Evolutionary conservation across 2,329 filamentous ascomycete genomes (phyloP), one percentile per base, ranked within the genome.

Genomic region (Trichoderma breve): DNA sequence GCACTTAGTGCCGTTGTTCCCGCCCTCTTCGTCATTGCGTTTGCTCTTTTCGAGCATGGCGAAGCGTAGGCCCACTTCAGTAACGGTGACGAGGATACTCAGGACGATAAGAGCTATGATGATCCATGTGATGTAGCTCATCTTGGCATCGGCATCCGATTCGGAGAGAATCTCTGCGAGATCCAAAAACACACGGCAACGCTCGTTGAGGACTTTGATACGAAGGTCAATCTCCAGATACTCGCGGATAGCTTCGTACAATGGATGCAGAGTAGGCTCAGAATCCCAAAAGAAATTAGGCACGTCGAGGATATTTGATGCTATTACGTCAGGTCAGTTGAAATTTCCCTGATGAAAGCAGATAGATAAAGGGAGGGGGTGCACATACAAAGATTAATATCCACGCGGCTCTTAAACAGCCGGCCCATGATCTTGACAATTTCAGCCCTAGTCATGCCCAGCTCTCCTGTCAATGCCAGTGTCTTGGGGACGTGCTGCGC

Each of bases 201-300:
- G 92, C 83, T 98, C 96, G 82, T 99, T 99, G 75, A 99, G 91
- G 28, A 98, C 95, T 81, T 97, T 94, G 80, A 97, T 97, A 70
- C 96, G 93, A 8, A 92, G 94, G 78, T 97, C 95, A 81, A 99
- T 98, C 79, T 99, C 96, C 73, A 99, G 91, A 79, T 99, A 99
- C 81, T 98, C 96, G 77, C 96, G 93, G 65, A 98, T 94, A 73
- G 95, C 96, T 72, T 90, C 91, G 84, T 99, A 99, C 32, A 99
- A 90, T 0, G 96, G 96, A 80, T 98, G 94, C 0, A 99, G 87
- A 0, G 94, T 98, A 21, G 96, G 96, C 80, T 99, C 96, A 12
- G 93, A 93, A 81, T 98, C 95, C 96, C 96, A 99, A 87, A 98
- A 97, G 87, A 98, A 98, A 80, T 95, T 97, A 73, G 95, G 95